phyloP scores from a whole-genome alignment of 768 basidiomycete genomes.

The Pleurotus pulmonarius region DNA sequence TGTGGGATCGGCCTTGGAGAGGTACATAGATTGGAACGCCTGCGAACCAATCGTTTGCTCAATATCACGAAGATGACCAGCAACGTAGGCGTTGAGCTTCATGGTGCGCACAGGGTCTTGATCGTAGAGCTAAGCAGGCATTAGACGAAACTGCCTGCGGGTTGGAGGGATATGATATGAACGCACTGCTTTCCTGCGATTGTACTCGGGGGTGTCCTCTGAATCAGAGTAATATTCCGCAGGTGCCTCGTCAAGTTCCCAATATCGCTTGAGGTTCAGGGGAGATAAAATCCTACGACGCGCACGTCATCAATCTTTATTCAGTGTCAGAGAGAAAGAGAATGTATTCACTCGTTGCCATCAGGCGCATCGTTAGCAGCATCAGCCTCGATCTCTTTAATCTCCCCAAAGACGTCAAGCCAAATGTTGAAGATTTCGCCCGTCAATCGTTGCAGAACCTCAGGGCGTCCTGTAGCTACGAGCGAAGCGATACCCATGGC shows the following conservation, averaged over 20 bases:
- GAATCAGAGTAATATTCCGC: constrained; percentile 56
- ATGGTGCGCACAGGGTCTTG: constrained; percentile 68
- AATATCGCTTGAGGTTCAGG: constrained; percentile 52
- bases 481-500: constrained; percentile 81
- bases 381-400: constrained; percentile 62
- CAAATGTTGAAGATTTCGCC: constrained; percentile 83
- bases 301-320: not conserved
- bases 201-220: constrained; percentile 70
- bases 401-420: constrained; percentile 85
- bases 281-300: constrained; percentile 18
- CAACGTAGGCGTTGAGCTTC: constrained; percentile 60
- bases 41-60: constrained; percentile 49
- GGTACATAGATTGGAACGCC: constrained; percentile 55
- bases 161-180: constrained; percentile 18
- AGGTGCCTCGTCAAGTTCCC: constrained; percentile 67
- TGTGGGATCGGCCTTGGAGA: constrained; percentile 65
- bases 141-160: constrained; percentile 5
- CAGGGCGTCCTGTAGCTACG: constrained; percentile 68
- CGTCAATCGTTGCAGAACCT: constrained; percentile 68
- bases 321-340: not conserved
- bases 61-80: constrained; percentile 56
- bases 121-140: constrained; percentile 52
- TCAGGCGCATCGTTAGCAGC: constrained; percentile 24
- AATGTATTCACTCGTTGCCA: constrained; percentile 27
- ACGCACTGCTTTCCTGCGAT: constrained; percentile 65